Conservation (phyloP, 2,329 filamentous ascomycete species). For the Cryoendolithus antarcticus region DNA sequence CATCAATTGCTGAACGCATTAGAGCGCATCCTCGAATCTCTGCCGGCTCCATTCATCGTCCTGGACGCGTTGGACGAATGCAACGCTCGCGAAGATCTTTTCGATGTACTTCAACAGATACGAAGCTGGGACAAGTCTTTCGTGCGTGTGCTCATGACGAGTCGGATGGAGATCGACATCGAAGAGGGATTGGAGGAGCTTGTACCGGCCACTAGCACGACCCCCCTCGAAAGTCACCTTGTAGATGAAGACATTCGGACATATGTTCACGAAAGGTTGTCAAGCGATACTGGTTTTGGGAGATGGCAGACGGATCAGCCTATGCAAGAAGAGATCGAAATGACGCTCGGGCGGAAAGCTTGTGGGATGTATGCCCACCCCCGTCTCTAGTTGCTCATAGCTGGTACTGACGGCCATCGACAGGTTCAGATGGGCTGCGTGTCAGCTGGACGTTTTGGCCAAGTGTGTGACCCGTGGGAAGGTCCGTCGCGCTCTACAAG, state of each 20-base stretch:
- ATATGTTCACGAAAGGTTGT: neutral
- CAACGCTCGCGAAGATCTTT: neutral
- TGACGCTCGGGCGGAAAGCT: neutral
- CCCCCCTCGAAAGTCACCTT: neutral
- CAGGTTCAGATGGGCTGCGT: slow-evolving; percentile 10
- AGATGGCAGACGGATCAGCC: neutral
- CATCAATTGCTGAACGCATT: neutral
- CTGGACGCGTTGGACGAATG: neutral
- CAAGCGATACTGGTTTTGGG: neutral
- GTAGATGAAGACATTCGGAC: slow-evolving; percentile 1
- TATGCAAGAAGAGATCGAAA: neutral
- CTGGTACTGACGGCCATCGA: slow-evolving; percentile 1
- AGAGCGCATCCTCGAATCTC: neutral
- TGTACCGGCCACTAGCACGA: neutral
- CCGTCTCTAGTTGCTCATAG: neutral
- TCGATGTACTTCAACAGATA: neutral
- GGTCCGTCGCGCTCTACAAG: slow-evolving; percentile 22
- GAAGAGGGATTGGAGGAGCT: neutral
- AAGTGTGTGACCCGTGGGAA: slow-evolving; percentile 16
- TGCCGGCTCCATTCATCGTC: neutral
- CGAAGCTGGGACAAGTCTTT: neutral
- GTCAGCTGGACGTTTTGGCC: slow-evolving; percentile 7
- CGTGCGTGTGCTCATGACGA: neutral
- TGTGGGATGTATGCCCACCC: neutral
- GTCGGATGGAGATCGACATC: neutral